Conservation (phyloP, 345 rosid species). For the Nephelium lappaceum region DNA sequence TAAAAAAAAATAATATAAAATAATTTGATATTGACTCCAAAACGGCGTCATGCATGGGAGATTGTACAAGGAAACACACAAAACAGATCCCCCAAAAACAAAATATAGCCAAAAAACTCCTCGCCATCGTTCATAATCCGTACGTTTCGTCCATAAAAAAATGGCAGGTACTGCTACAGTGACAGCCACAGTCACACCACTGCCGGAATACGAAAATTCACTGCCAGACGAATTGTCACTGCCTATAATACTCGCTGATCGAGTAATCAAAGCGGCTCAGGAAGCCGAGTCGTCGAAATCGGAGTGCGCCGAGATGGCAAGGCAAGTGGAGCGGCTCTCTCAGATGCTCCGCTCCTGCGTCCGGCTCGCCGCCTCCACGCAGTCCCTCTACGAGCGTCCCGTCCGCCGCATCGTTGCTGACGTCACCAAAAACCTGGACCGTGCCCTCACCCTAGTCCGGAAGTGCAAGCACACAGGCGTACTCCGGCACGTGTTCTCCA, state of each 20-base stretch:
- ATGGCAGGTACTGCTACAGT: constrained; percentile 22
- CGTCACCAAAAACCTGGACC: constrained; percentile 59
- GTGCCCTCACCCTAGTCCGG: constrained; percentile 54
- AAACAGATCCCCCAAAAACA: background rate
- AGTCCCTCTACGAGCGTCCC: constrained; percentile 59
- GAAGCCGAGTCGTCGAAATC: constrained; percentile 45
- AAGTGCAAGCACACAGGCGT: constrained; percentile 53
- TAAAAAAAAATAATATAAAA: no score
- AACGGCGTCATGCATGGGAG: no score
- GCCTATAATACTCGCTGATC: constrained; percentile 47
- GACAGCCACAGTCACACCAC: background rate
- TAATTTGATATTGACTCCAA: no score
- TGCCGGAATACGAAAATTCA: constrained; percentile 24
- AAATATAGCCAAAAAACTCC: background rate
- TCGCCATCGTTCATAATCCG: background rate
- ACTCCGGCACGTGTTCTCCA: constrained; percentile 63
- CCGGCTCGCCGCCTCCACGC: constrained; percentile 41
- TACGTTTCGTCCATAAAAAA: background rate
- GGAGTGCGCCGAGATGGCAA: constrained; percentile 50
- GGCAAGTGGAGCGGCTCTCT: constrained; percentile 49
- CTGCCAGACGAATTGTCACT: constrained; percentile 41
- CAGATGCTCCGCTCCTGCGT: constrained; percentile 59
- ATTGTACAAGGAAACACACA: no score
- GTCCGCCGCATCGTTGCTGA: constrained; percentile 55
- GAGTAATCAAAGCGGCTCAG: constrained; percentile 42